Evolutionary conservation across 1,139 yeast species (phyloP).

Genomic region (Debaryomycetaceae sp.): DNA sequence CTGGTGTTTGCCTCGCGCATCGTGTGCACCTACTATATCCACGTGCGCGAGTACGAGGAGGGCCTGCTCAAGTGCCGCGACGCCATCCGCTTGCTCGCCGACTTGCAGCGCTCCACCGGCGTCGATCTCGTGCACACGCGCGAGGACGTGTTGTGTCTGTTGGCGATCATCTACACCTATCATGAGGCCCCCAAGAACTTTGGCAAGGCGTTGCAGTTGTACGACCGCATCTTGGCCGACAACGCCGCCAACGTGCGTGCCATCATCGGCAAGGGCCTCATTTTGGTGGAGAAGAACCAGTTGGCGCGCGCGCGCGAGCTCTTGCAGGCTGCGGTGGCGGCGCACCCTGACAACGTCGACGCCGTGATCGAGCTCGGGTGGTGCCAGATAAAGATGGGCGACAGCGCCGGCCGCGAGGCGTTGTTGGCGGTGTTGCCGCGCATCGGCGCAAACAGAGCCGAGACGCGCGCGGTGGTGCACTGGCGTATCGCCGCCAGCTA

Average conservation of each 20-base stretch:
- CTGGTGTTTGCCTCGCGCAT: slow-evolving; percentile 65
- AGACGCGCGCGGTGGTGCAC: slow-evolving; percentile 53
- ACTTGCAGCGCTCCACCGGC: slow-evolving; percentile 43
- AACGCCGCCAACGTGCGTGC: slow-evolving; percentile 53
- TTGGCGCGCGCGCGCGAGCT: slow-evolving; percentile 49
- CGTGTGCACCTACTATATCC: slow-evolving; percentile 55
- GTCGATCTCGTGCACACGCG: slow-evolving; percentile 47
- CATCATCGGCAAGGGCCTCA: slow-evolving; percentile 75
- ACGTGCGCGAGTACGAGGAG: slow-evolving; percentile 57
- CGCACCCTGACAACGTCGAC: slow-evolving; percentile 50
- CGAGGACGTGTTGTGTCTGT: slow-evolving; percentile 56
- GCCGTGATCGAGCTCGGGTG: slow-evolving; percentile 74
- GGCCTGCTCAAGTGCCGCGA: slow-evolving; percentile 58
- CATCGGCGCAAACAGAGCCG: too few relatives aligned
- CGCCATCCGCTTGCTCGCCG: slow-evolving; percentile 58
- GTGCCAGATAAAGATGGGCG: slow-evolving; percentile 61
- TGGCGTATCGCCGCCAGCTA: slow-evolving; percentile 72
- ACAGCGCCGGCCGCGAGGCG: slow-evolving; percentile 54
- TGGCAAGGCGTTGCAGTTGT: slow-evolving; percentile 66
- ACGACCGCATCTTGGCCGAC: slow-evolving; percentile 52
- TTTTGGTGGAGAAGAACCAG: slow-evolving; percentile 63
- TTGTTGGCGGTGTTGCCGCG: slow-evolving; percentile 39
- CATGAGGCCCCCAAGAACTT: slow-evolving; percentile 89
- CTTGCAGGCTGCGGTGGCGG: slow-evolving; percentile 46
- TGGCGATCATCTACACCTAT: slow-evolving; percentile 78